Percentiles rank a stretch among this genome's conserved stretches.
Conservation (phyloP, 2,329 filamentous ascomycete genomes). For the Ceratocystis ficicola region DNA sequence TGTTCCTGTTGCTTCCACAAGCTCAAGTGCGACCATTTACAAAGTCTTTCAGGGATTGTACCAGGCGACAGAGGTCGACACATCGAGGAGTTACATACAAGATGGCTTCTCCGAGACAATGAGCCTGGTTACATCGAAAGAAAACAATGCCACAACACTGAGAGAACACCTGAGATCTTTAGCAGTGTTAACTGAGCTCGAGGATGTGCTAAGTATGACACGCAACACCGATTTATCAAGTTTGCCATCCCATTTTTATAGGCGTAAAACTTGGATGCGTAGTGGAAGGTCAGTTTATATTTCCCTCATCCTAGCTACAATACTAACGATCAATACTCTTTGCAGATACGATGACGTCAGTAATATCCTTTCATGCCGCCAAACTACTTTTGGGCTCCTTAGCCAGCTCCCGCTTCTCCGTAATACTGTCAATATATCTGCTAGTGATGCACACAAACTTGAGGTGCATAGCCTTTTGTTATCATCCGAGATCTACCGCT, state of each 20-base stretch:
- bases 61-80: conserved; percentile 45
- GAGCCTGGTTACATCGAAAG: conserved; percentile 40
- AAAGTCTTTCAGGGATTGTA: conserved; percentile 69
- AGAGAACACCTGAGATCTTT: conserved; percentile 48
- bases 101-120: conserved; percentile 51
- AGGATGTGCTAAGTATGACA: conserved; percentile 57
- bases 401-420: conserved; percentile 56
- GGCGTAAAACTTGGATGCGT: conserved; percentile 66
- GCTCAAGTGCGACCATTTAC: conserved; percentile 60
- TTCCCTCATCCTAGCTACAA: conserved; percentile 24
- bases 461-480: conserved; percentile 68
- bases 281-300: conserved; percentile 54
- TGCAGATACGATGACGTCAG: conserved; percentile 62
- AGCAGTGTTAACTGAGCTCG: conserved; percentile 67
- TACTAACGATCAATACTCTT: conserved; percentile 16
- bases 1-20: conserved; percentile 49
- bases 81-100: conserved; percentile 48
- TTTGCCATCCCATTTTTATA: conserved; percentile 51
- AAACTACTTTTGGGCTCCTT: conserved; percentile 69
- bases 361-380: conserved; percentile 68
- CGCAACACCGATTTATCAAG: conserved; percentile 48
- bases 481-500: conserved; percentile 62
- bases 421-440: conserved; percentile 46
- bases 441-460: conserved; percentile 52
- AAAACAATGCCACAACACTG: conserved; percentile 40